Evolutionary conservation across 495 filamentous ascomycete genomes (phyloP), one percentile per base, ranked within the genome.

Genomic region (Durotheca rogersii): DNA sequence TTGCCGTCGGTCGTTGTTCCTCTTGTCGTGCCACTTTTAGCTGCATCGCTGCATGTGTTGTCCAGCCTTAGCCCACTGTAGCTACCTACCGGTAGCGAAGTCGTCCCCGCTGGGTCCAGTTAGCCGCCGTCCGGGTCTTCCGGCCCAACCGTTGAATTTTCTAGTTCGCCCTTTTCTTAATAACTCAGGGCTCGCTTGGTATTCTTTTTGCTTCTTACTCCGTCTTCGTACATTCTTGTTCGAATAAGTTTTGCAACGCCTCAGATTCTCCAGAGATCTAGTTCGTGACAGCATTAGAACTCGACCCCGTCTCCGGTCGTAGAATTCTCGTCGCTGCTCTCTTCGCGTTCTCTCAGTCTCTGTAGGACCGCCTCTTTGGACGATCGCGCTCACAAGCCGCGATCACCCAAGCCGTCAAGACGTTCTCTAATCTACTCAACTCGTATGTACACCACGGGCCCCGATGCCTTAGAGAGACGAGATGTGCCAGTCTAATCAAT

Each of bases 381-480:
- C 61, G 76, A 79, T 78, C 75, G 75, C 71, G 70, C 73, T 76
- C 59, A 49, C 61, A 62, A 56, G 72, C 72, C 68, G 79, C 76
- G 80, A 72, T 82, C 80, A 67, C 66, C 55, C 47, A 67, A 68
- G 73, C 71, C 80, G 83, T 72, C 87, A 90, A 86, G 70, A 90
- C 86, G 87, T 92, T 89, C 81, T 88, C 87, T 76, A 92, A 89
- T 74, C 81, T 90, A 54, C 80, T 92, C 46, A 89, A 90, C 82
- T 90, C 87, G 88, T 90, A 81, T 63, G 88, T 90, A 81, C 62
- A 87, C 53, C 48, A 42, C 12, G 25, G 4, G 56, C 20, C 34
- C 33, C 17, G 14, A 32, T 15, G 39, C 14, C 53, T n/a, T n/a
- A n/a, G n/a, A 9, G 40, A 29, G 19, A 53, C 29, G 9, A 4